Conservation (phyloP, 805 yeast species). For the Hanseniaspora lindneri region DNA sequence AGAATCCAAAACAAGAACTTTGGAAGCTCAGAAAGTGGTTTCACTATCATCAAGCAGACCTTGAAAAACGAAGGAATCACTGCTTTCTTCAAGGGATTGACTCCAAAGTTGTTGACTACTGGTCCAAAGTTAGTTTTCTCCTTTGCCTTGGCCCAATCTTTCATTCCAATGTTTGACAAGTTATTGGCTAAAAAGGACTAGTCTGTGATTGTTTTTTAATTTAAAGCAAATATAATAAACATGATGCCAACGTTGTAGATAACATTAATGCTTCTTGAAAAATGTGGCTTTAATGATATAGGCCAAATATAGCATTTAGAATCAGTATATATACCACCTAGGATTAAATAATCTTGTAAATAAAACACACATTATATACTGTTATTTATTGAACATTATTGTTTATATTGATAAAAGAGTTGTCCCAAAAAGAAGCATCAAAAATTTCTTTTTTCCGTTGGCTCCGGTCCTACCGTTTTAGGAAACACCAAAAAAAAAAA, state of each 20-base stretch:
- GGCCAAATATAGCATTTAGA: too few species aligned
- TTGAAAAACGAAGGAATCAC: conserved; percentile 78
- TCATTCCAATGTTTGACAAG: conserved; percentile 91
- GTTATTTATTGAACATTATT: too few species aligned
- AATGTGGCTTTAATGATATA: too few species aligned
- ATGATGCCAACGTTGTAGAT: too few species aligned
- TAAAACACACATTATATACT: not conserved
- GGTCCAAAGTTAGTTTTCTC: conserved; percentile 97
- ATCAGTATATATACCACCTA: too few species aligned
- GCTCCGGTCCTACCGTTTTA: too few species aligned
- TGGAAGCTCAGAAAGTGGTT: conserved; percentile 89
- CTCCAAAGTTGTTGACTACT: conserved; percentile 91
- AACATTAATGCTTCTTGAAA: too few species aligned
- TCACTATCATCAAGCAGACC: conserved; percentile 87
- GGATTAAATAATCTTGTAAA: not conserved
- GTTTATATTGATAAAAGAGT: too few species aligned
- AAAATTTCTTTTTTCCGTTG: not conserved
- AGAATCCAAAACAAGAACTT: conserved; percentile 95
- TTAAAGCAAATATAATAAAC: conserved; percentile 10
- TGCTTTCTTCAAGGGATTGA: conserved; percentile 90
- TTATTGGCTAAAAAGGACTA: conserved; percentile 29
- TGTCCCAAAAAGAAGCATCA: too few species aligned
- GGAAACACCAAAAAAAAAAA: too few species aligned
- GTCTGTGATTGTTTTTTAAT: not conserved
- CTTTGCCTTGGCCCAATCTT: conserved; percentile 93